Evolutionary conservation across 2,329 filamentous ascomycete species (phyloP), one percentile per base, ranked within the genome.

Genomic region (Drechslera avenae): DNA sequence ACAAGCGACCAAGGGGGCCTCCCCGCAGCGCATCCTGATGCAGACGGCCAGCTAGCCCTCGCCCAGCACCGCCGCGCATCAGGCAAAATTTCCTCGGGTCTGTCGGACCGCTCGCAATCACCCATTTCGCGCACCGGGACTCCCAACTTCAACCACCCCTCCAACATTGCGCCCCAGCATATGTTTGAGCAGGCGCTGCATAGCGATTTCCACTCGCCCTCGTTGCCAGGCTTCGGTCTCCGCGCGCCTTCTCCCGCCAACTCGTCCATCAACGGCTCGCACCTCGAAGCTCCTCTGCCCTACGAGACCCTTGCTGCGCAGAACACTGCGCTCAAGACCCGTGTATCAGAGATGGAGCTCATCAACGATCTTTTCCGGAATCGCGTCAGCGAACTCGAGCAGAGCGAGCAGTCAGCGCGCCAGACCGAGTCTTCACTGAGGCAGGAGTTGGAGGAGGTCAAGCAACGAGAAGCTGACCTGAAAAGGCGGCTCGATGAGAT

Each of bases 271-370:
- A 83, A 85, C 56, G 78, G 77, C 42, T 86, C 87, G 39, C 81
- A 86, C 57, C 78, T 86, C 48, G 89, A 92, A 51, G 79, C 84
- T 4, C 85, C 89, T 1, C 88, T 91, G 68, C 88, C 87, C 3
- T 91, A 90, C 71, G 90, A 96, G 68, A 86, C 89, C 54, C 82
- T 96, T 18, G 79, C 91, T 44, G 87, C 88, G 1, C 84, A 87
- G 55, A 96, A 96, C 72, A 89, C 89, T 4, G 88, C 86, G 42
- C 81, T 97, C n/a, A 96, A 95, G 77, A 99, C 94, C 0, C 87
- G 94, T 34, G 93, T 99, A 28, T 94, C 88, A 63, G 94, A 99
- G 73, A 82, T 99, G 18, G 94, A 99, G 71, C 84, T 99, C 44
- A 97, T 99, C 78, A 97, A 86, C 66, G 83, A 86, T 46, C 75